A percentile compares a stretch with the other conserved stretches of the same genome.
These are phyloP conservation scores for Fusarium gaditjirri DNA, from an alignment of 2,329 filamentous ascomycete genomes.

Conservation along the genomic window DNA sequence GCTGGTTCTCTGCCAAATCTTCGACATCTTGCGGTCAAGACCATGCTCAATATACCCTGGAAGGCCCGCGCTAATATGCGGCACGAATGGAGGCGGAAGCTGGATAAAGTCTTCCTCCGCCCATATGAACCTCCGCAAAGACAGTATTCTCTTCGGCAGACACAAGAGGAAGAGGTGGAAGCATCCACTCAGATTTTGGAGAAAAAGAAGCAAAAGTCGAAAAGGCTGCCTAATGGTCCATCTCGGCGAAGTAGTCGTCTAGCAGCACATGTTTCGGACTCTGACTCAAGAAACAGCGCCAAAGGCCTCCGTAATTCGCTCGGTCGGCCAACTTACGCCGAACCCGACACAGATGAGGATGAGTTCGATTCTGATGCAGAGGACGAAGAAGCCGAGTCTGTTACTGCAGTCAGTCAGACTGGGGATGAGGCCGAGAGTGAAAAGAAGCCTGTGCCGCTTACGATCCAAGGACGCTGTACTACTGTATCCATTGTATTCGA, in stretches of 20 bases:
- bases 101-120: conserved; percentile 74
- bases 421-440: conserved; percentile 10
- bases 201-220: conserved; percentile 31
- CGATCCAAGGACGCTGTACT: conserved; percentile 77
- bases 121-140: conserved; percentile 54
- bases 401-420: neutral
- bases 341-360: conserved; percentile 59
- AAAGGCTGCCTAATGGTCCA: conserved; percentile 35
- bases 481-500: conserved; percentile 78
- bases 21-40: conserved; percentile 76
- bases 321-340: conserved; percentile 52
- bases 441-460: conserved; percentile 56
- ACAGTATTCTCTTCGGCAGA: conserved; percentile 37
- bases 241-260: conserved; percentile 54
- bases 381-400: conserved; percentile 18
- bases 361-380: conserved; percentile 49
- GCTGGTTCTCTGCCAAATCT: conserved; percentile 74
- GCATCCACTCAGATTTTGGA: neutral
- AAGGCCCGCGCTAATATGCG: conserved; percentile 83
- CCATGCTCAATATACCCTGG: conserved; percentile 84
- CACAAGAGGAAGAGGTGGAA: conserved; percentile 5
- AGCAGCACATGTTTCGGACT: conserved; percentile 44
- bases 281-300: conserved; percentile 37
- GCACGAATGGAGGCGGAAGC: conserved; percentile 77
- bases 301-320: conserved; percentile 31